phyloP scores from a whole-genome alignment of 305 asterid species.

The Striga hermonthica region DNA sequence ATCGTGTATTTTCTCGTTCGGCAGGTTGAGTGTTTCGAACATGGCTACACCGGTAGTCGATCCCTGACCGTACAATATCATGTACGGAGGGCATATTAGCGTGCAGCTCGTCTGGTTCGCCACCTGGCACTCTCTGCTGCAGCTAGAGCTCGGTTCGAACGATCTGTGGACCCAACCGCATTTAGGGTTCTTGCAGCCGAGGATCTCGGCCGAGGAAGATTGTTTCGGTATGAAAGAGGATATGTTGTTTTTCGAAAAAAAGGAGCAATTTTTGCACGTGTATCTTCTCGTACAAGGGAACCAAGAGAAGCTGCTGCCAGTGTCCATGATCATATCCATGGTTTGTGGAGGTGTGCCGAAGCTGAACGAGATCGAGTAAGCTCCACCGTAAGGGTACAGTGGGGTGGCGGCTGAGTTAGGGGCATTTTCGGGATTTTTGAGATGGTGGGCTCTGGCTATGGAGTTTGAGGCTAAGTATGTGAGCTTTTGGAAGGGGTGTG shows the following conservation, averaged over 20 bases:
- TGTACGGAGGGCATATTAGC: constrained; percentile 72
- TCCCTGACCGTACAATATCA: constrained; percentile 69
- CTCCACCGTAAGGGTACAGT: constrained; percentile 68
- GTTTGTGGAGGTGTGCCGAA: constrained; percentile 88
- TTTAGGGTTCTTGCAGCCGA: constrained; percentile 70
- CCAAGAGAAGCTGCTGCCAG: constrained; percentile 87
- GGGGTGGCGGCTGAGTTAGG: constrained; percentile 50
- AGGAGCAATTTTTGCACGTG: constrained; percentile 53
- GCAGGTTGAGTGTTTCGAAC: constrained; percentile 55
- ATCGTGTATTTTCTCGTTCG: constrained; percentile 35
- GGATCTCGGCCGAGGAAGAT: constrained; percentile 64
- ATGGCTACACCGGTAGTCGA: constrained; percentile 72
- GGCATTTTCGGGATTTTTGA: constrained; percentile 46
- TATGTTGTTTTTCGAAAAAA: constrained; percentile 33
- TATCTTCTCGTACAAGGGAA: constrained; percentile 76
- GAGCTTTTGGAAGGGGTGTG: constrained; percentile 54
- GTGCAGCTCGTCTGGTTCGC: constrained; percentile 38
- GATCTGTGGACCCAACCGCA: constrained; percentile 71
- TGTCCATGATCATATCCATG: constrained; percentile 64
- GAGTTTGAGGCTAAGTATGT: constrained; percentile 55
- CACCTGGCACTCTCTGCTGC: constrained; percentile 25
- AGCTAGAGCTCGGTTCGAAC: constrained; percentile 41
- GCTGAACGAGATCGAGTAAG: constrained; percentile 65
- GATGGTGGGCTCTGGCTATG: constrained; percentile 69
- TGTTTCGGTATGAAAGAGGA: constrained; percentile 58